A percentile compares a stretch with the other conserved stretches of the same genome.
Evolutionary conservation across 2,329 filamentous ascomycete species (phyloP).

Genomic region (Dactylellina parvicollis): DNA sequence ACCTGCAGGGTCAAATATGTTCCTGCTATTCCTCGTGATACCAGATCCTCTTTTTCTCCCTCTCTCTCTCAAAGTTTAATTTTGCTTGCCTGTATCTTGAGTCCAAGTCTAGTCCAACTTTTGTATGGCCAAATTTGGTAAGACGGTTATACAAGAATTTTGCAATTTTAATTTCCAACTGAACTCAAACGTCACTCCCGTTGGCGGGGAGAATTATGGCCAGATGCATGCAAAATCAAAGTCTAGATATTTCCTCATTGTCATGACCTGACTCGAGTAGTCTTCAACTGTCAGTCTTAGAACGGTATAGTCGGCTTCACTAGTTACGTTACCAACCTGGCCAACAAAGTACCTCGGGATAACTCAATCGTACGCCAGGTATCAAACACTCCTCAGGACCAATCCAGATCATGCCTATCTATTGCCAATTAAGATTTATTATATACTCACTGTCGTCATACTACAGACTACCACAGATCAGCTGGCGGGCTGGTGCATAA

Average conservation of each 20-base stretch:
- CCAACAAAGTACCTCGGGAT: too few relatives aligned
- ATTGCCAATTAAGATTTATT: neutral
- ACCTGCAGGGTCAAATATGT: neutral
- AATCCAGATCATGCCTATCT: slow-evolving; percentile 24
- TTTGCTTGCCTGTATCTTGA: neutral
- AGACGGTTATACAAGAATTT: slow-evolving; percentile 19
- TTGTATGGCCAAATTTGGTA: too few relatives aligned
- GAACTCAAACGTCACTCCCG: neutral
- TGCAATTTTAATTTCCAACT: slow-evolving; percentile 30
- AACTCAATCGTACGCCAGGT: neutral
- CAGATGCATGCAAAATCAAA: slow-evolving; percentile 7
- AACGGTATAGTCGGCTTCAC: too few relatives aligned
- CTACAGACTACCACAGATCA: neutral
- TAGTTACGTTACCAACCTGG: too few relatives aligned
- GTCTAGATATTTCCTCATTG: too few relatives aligned
- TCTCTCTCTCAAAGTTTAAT: too few relatives aligned
- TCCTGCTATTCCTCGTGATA: too few relatives aligned
- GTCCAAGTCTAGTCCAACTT: neutral
- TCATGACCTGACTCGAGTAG: too few relatives aligned
- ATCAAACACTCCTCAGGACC: slow-evolving; percentile 1
- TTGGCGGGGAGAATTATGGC: neutral
- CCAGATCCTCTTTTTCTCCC: too few relatives aligned
- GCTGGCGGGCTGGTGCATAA: neutral
- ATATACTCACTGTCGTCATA: slow-evolving; percentile 16
- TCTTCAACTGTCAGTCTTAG: too few relatives aligned